Evolutionary conservation across 1,284 basidiomycete species (phyloP), one percentile per base, ranked within the genome.

Genomic region (Moniliophthora roreri): DNA sequence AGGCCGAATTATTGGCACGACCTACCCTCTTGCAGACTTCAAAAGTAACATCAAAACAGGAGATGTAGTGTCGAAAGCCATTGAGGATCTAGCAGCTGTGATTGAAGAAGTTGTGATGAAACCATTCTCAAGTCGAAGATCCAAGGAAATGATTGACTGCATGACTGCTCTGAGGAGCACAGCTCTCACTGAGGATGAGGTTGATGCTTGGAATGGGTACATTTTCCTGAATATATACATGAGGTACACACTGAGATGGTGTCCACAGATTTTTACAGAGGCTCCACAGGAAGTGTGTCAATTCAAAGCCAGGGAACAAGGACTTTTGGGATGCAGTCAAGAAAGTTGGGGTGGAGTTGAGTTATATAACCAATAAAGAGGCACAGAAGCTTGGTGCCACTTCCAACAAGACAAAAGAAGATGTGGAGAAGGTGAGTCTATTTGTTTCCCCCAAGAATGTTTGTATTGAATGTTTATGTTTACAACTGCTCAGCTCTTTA

Each of bases 61-160:
- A 0, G 91, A 93, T 65, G 70, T 92, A 15, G 90, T 93, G 46
- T 82, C 78, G 21, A 93, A 95, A 68, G 90, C 90, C 0, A 87
- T 93, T 9, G 81, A 88, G 62, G 92, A 95, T 68, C 67, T 95
- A 28, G 82, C 76, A 10, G 75, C 67, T 15, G 87, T 92, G 2
- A 81, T 95, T 40, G 74, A 75, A 54, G 87, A 93, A 63, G 80
- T 92, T 49, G 77, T 90, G 11, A 66, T 78, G 52, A 75, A 76
- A 24, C 89, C 89, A 21, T 93, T 93, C 67, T 80, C 87, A 35
- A 73, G 69, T 39, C 76, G 83, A 60, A 77, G 91, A 52, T 76
- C 76, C 42, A 72, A 75, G 10, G 89, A 93, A 64, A 77, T 93
- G 69, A 52, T 92, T 26, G 80, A 87, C 42, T 93, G 91, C 68